These are phyloP conservation scores for Monosporozyma yasuniensis DNA, from an alignment of 805 yeast species.

Conservation along the genomic window DNA sequence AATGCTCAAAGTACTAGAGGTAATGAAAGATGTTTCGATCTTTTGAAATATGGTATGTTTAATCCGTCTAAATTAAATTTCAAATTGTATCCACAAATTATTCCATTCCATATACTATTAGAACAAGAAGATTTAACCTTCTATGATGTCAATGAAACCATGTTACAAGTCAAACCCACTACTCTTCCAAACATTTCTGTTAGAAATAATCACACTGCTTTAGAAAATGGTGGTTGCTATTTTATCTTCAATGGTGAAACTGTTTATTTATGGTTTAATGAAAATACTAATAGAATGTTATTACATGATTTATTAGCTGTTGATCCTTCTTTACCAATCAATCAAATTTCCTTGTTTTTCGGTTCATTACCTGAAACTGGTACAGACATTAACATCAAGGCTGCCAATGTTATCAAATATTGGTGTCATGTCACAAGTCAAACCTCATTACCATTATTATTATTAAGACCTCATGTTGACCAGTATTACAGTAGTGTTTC, in stretches of 20 bases:
- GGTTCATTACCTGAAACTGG: constrained; percentile 61
- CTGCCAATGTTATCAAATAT: constrained; percentile 51
- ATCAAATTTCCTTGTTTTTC: constrained; percentile 21
- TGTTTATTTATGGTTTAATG: constrained; percentile 59
- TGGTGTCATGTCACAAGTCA: constrained; percentile 28
- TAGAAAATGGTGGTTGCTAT: constrained; percentile 65
- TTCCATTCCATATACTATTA: constrained; percentile 58
- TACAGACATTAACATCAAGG: constrained; percentile 60
- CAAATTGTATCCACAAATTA: constrained; percentile 71
- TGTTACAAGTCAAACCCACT: constrained; percentile 31
- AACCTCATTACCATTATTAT: constrained; percentile 19
- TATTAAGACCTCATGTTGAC: constrained; percentile 28
- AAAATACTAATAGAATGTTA: constrained; percentile 55
- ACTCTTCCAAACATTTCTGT: constrained; percentile 43
- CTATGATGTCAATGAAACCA: constrained; percentile 34
- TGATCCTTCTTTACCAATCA: constrained; percentile 21
- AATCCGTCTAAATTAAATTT: constrained; percentile 45
- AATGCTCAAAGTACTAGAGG: constrained; percentile 35
- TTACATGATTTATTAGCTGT: constrained; percentile 70
- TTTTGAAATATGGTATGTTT: constrained; percentile 39
- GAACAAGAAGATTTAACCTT: constrained; percentile 46
- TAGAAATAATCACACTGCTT: constrained; percentile 27
- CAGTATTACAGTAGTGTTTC: constrained; percentile 30
- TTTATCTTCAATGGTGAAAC: constrained; percentile 60
- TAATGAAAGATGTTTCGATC: constrained; percentile 53